A percentile compares a stretch with the other conserved stretches of the same genome.
Conservation (phyloP, 1,139 yeast genomes). For the Wickerhamiella infanticola region DNA sequence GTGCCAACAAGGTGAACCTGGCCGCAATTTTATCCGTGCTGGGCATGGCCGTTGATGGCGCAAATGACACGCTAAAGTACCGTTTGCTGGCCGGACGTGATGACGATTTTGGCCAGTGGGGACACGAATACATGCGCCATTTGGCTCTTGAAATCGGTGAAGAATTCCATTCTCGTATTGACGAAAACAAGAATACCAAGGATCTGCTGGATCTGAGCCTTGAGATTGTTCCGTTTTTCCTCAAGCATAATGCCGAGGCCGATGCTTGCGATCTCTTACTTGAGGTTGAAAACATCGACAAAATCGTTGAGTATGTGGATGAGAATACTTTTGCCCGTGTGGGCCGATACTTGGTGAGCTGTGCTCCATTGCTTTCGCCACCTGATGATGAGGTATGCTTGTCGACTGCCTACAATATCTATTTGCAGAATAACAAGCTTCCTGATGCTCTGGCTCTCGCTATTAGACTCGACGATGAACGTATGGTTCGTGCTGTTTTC, state of each 20-base stretch:
- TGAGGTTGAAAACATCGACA: conserved; percentile 78
- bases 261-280: conserved; percentile 90
- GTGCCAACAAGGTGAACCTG: conserved; percentile 28
- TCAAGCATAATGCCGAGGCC: conserved; percentile 94
- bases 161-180: conserved; percentile 55
- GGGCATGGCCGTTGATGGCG: conserved; percentile 84
- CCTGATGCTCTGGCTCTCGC: conserved; percentile 88
- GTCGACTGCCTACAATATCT: conserved; percentile 81
- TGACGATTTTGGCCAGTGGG: conserved; percentile 73
- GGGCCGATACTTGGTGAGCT: conserved; percentile 85
- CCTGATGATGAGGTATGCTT: conserved; percentile 83
- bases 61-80: conserved; percentile 66
- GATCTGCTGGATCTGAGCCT: conserved; percentile 52
- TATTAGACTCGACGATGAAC: conserved; percentile 71
- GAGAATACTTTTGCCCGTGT: conserved; percentile 74
- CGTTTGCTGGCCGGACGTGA: conserved; percentile 44
- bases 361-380: conserved; percentile 90
- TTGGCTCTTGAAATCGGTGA: conserved; percentile 90
- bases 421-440: conserved; percentile 60
- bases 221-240: conserved; percentile 75
- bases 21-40: conserved; percentile 87
- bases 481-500: conserved; percentile 51
- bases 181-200: conserved; percentile 26
- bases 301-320: conserved; percentile 71
- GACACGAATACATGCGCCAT: conserved; percentile 95